These are phyloP conservation scores for Podila epicladia DNA, from an alignment of 192 early-diverging fungal species.

Conservation along the genomic window DNA sequence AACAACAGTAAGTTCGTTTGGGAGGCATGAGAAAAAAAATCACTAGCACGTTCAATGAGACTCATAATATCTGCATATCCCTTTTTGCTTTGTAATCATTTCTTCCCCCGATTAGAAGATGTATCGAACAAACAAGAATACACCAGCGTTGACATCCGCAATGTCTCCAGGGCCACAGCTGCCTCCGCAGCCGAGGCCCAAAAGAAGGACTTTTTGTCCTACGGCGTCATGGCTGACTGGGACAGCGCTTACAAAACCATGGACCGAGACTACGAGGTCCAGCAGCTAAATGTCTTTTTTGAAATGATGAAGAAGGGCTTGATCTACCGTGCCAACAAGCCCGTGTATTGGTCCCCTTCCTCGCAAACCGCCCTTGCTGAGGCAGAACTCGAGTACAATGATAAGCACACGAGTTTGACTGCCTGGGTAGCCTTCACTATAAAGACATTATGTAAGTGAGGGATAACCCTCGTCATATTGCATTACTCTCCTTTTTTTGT, in stretches of 20 bases:
- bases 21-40: no score
- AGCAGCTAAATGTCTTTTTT: constrained; percentile 75
- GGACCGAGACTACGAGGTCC: constrained; percentile 77
- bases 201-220: constrained; percentile 65
- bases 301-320: constrained; percentile 75
- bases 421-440: constrained; percentile 74
- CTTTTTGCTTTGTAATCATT: no score
- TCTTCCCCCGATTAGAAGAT: no score
- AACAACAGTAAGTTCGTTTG: no score
- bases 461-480: not conserved
- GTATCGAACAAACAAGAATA: no score
- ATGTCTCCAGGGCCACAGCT: constrained; percentile 66
- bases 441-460: constrained; percentile 48
- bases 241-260: constrained; percentile 71
- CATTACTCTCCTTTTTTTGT: not conserved
- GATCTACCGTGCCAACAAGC: constrained; percentile 82
- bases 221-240: constrained; percentile 83
- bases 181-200: constrained; percentile 67
- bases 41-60: no score
- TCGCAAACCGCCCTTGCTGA: constrained; percentile 84
- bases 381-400: constrained; percentile 80
- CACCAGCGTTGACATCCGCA: constrained; percentile 47
- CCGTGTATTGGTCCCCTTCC: constrained; percentile 87
- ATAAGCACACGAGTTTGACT: constrained; percentile 70
- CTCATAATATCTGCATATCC: no score